A percentile compares a stretch with the other conserved stretches of the same genome.
Conservation (phyloP, 768 basidiomycete genomes). For the Dioszegia aurantiaca region DNA sequence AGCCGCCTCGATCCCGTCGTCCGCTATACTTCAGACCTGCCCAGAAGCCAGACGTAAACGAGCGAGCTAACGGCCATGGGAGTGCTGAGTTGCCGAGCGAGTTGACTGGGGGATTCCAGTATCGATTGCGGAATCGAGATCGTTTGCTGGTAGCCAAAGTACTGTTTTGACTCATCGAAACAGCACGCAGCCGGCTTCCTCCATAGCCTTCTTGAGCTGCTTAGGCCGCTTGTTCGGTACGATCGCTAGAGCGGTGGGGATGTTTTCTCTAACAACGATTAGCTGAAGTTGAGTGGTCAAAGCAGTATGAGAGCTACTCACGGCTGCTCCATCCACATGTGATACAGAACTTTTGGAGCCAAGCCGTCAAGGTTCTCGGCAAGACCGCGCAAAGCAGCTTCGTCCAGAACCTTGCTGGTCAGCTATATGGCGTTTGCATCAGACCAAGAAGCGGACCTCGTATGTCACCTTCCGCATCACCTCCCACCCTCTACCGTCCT, state of each 20-base stretch:
- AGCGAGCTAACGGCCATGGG: no score
- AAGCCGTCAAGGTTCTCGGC: constrained; percentile 27
- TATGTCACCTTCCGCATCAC: constrained; percentile 29
- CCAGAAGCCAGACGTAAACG: no score
- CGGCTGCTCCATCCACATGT: constrained; percentile 53
- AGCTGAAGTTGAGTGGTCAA: no score
- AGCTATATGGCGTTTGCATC: neutral
- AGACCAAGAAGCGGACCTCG: constrained; percentile 10
- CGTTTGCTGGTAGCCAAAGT: no score
- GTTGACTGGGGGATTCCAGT: no score
- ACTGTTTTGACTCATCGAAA: constrained; percentile 36
- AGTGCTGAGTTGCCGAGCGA: no score
- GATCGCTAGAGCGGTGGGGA: constrained; percentile 50
- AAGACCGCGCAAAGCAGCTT: constrained; percentile 18
- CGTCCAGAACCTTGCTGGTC: constrained; percentile 29
- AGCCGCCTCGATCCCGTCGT: no score
- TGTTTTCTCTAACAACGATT: constrained; percentile 39
- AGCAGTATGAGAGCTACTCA: constrained; percentile 20
- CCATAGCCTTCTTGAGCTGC: constrained; percentile 42
- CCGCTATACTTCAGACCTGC: no score
- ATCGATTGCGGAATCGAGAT: no score
- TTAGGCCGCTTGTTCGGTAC: constrained; percentile 51
- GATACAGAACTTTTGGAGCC: constrained; percentile 36
- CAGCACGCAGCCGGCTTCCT: constrained; percentile 32
- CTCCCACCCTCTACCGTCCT: constrained; percentile 48